phyloP scores from a whole-genome alignment of 441 rosid genomes.

The Erodium texanum region DNA sequence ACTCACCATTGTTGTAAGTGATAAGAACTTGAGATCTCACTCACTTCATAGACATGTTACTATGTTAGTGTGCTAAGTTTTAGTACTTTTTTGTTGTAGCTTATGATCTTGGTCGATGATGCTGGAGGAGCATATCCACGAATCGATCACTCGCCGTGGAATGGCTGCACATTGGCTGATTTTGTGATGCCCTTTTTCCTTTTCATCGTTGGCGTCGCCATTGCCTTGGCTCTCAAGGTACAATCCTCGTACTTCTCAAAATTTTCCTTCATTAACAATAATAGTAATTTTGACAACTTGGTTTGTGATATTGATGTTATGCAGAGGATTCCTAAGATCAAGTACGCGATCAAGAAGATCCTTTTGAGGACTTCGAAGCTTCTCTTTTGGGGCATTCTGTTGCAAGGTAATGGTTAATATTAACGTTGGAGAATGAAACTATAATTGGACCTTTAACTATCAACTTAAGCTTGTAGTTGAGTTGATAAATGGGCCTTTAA shows the following conservation, averaged over 20 bases:
- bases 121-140: slow-evolving; percentile 42
- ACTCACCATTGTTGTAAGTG: slow-evolving; percentile 48
- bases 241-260: not conserved
- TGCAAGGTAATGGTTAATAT: slow-evolving; percentile 41
- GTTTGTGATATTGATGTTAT: slow-evolving; percentile 1
- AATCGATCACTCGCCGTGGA: slow-evolving; percentile 65
- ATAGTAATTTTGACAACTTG: not conserved
- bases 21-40: not conserved
- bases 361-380: slow-evolving; percentile 53
- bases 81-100: slow-evolving; percentile 15
- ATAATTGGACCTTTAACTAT: too few relatives aligned
- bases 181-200: slow-evolving; percentile 70
- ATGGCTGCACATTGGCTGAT: slow-evolving; percentile 59
- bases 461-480: too few relatives aligned
- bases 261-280: not conserved
- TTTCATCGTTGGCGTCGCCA: slow-evolving; percentile 61
- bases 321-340: slow-evolving; percentile 38
- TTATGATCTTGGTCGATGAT: slow-evolving; percentile 60
- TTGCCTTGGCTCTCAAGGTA: slow-evolving; percentile 66
- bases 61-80: not conserved
- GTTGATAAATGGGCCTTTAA: too few relatives aligned
- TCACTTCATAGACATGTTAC: not conserved
- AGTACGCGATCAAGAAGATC: slow-evolving; percentile 43
- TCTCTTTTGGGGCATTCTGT: slow-evolving; percentile 60
- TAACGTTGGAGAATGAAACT: too few relatives aligned